Evolutionary conservation across 345 rosid genomes (phyloP).

Genomic region (Sonneratia caseolaris): DNA sequence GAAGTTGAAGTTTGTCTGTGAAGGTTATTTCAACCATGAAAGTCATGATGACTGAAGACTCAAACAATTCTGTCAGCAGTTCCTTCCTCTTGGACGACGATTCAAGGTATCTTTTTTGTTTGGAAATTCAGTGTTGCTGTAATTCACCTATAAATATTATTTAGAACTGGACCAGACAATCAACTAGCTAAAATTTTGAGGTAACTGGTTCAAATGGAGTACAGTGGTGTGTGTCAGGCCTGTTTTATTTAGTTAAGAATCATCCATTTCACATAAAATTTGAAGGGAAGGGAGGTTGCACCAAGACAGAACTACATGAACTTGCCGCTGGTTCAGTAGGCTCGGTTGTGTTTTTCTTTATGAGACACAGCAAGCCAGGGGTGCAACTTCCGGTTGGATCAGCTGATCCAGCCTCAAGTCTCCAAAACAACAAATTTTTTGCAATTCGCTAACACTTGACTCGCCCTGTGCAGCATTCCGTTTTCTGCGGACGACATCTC

Average conservation of each 20-base stretch:
- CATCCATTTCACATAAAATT: not conserved
- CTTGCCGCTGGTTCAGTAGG: not conserved
- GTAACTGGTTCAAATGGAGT: not conserved
- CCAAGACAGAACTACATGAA: not conserved
- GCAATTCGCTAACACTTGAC: constrained; percentile 11
- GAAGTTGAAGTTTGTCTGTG: not conserved
- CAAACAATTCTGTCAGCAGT: constrained; percentile 87
- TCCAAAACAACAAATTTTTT: not conserved
- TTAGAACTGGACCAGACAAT: not conserved
- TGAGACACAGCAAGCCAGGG: not conserved
- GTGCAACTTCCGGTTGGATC: not conserved
- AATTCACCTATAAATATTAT: not conserved
- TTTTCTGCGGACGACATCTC: constrained; percentile 98
- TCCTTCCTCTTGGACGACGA: constrained; percentile 96
- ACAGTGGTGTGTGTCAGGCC: not conserved
- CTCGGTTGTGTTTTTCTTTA: not conserved
- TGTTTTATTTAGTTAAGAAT: too few relatives aligned
- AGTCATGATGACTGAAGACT: constrained; percentile 93
- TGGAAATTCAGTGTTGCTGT: not conserved
- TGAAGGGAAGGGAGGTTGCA: not conserved
- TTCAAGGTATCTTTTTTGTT: constrained; percentile 51
- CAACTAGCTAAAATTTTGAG: not conserved
- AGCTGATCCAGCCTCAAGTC: not conserved
- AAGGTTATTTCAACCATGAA: constrained; percentile 94
- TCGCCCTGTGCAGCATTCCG: constrained; percentile 62